Conservation (phyloP, 2,329 filamentous ascomycete species). For the Penicillium brasilianum region DNA sequence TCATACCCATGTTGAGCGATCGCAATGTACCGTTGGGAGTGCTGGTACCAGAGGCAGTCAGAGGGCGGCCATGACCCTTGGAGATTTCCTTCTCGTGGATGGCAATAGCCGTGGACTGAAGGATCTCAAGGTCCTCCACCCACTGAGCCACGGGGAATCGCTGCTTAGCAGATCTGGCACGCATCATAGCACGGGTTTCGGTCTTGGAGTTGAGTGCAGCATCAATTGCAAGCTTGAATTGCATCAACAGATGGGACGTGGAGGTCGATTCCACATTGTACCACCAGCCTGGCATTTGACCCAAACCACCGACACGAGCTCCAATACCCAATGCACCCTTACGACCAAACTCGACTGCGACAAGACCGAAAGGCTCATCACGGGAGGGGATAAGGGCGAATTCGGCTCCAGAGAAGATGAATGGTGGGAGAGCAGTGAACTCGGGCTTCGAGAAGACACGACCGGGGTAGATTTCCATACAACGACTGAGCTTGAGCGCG, state of each 20-base stretch:
- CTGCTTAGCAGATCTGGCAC: conserved; percentile 67
- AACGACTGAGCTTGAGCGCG: conserved; percentile 65
- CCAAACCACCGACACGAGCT: conserved; percentile 68
- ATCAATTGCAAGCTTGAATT: conserved; percentile 68
- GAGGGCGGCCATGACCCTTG: conserved; percentile 40
- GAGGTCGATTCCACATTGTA: conserved; percentile 70
- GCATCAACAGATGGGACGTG: conserved; percentile 66
- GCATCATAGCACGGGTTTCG: conserved; percentile 64
- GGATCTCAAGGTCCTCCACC: conserved; percentile 67
- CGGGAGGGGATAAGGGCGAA: conserved; percentile 71
- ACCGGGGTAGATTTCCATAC: conserved; percentile 69
- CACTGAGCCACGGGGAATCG: conserved; percentile 71
- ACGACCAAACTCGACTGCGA: conserved; percentile 70
- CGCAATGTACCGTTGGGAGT: conserved; percentile 43
- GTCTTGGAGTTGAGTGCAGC: conserved; percentile 63
- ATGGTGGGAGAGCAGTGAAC: conserved; percentile 69
- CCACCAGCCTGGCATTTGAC: conserved; percentile 74
- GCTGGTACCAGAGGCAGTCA: conserved; percentile 50
- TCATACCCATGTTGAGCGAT: conserved; percentile 25
- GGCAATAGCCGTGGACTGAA: conserved; percentile 65
- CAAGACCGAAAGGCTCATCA: conserved; percentile 71
- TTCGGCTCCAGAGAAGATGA: conserved; percentile 70
- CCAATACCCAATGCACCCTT: conserved; percentile 72
- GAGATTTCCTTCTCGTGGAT: conserved; percentile 55
- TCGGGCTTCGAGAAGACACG: conserved; percentile 70